phyloP scores from a whole-genome alignment of 1,284 basidiomycete species.

The Neonothopanus nambi region DNA sequence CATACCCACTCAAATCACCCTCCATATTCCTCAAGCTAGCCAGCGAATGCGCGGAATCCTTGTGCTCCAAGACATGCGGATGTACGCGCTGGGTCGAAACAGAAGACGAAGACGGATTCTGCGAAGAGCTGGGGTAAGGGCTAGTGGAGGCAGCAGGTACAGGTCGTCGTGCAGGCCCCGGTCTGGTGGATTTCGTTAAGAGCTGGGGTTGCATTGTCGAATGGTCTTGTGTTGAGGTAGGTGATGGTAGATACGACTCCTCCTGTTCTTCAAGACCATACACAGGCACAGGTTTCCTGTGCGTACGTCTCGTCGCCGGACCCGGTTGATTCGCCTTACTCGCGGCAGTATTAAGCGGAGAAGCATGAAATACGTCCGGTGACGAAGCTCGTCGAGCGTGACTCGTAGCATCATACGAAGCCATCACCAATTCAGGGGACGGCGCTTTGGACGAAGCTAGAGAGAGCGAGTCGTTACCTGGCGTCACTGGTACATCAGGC shows the following conservation, averaged over 20 bases:
- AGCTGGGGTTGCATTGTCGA: background rate
- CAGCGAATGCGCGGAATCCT: constrained; percentile 7
- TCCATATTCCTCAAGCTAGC: constrained; percentile 10
- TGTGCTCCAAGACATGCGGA: constrained; percentile 6
- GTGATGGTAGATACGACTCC: constrained; percentile 1
- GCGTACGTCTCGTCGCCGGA: constrained; percentile 2
- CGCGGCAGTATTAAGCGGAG: background rate
- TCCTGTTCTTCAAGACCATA: constrained; percentile 8
- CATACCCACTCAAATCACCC: constrained; percentile 11
- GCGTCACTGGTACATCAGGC: background rate
- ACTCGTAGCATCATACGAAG: background rate
- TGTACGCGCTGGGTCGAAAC: background rate
- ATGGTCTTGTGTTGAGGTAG: background rate
- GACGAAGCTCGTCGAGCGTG: constrained; percentile 11
- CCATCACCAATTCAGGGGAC: background rate
- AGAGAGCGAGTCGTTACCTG: background rate
- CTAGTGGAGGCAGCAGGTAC: background rate
- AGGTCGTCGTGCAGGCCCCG: background rate
- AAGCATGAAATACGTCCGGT: constrained; percentile 3
- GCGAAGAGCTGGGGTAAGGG: background rate
- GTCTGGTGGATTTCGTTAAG: background rate
- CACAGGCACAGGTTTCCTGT: constrained; percentile 15
- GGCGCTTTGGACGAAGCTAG: background rate
- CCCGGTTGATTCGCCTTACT: background rate
- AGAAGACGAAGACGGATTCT: background rate